Evolutionary conservation across 2,329 filamentous ascomycete species (phyloP), one percentile per base, ranked within the genome.

Genomic region (Aureobasidium sp.): DNA sequence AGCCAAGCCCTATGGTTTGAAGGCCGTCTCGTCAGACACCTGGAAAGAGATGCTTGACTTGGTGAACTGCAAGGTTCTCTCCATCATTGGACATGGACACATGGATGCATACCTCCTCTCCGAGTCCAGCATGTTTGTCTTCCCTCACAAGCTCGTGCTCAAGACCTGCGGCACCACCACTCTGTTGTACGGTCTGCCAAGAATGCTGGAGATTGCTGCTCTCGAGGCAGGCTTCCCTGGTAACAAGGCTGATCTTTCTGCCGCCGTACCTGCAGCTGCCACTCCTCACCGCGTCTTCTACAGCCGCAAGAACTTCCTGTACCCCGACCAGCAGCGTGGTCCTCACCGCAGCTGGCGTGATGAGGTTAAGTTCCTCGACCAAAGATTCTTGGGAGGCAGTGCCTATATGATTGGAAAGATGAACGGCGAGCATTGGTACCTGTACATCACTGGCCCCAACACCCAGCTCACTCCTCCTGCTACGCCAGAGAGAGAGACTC

Each of bases 361-460:
- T 72, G 94, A 99, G 74, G 93, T 97, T 71, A 88, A 87, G 69
- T 96, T 88, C 69, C 82, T 99, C 65, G 94, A 99, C 77, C 88
- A 89, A 72, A 90, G 92, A 75, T 97, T 99, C 73, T 81, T 89
- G 64, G 88, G 90, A 61, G 94, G 94, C 61, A 97, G 93, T 75
- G 94, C 94, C 55, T 99, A 99, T 76, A 96, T 97, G 92, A 95
- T 99, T 67, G 94, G 94, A 71, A 97, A 97, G 79, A 97, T 97
- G 93, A 99, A 99, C 69, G 93, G 94, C 62, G 94, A 99, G 75
- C 94, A 99, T 70, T 99, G 94, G 94, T 97, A 97, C 74, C 80
- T 99, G 61, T 99, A 99, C 78, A 87, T 97, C 70, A 97, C 94
- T 13, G 90, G 90, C 55, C 93, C 94, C 21, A 87, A 88, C 72